Evolutionary conservation across 1,284 basidiomycete species (phyloP), one percentile per base, ranked within the genome.

Genomic region (Cryptococcus maquisensis): DNA sequence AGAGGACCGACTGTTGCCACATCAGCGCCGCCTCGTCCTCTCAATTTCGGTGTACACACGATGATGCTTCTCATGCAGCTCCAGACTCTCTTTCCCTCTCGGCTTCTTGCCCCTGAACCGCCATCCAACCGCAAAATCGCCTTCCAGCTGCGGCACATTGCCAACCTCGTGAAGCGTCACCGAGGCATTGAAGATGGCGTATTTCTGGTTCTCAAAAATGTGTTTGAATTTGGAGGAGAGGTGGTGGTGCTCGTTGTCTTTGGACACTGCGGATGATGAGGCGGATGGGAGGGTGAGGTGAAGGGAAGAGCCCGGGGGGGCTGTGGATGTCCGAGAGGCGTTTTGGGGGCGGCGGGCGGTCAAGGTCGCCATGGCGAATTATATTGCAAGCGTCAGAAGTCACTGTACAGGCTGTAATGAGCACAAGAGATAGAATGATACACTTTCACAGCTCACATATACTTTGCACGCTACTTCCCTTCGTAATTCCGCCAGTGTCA

Each of bases 91-190:
- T 43, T 59, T 61, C 5, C 49, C 44, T 36, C 55, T 65, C 13
- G 69, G 67, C 15, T 55, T 54, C 38, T 60, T 61, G 3, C 69
- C 71, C 23, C 65, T 63, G 57, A 74, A 72, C 58, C 69, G 71
- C 66, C 67, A 74, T 8, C 56, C 52, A 2, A 68, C 65, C 3
- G 59, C 57, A 54, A 73, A 74, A 32, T 69, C 57, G 16, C 72
- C 72, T 21, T 61, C 56, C 9, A 72, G 49, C 50, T 71, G 69
- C 4, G 72, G 72, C 1, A 74, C 65, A 56, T 74, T 71, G n/a
- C 56, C 63, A 39, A 74, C 49, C 46, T 71, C 69, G 43, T 74
- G 67, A 8, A 74, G 62, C 4, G 56, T 60, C 15, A 74, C 60
- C 7, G 53, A 56, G n/a, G 59, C 65, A 8, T 56, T 52, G 42